A percentile compares a stretch with the other conserved stretches of the same genome.
Evolutionary conservation across 208 protist genomes (phyloP).

Genomic region (Crithidia sp.): DNA sequence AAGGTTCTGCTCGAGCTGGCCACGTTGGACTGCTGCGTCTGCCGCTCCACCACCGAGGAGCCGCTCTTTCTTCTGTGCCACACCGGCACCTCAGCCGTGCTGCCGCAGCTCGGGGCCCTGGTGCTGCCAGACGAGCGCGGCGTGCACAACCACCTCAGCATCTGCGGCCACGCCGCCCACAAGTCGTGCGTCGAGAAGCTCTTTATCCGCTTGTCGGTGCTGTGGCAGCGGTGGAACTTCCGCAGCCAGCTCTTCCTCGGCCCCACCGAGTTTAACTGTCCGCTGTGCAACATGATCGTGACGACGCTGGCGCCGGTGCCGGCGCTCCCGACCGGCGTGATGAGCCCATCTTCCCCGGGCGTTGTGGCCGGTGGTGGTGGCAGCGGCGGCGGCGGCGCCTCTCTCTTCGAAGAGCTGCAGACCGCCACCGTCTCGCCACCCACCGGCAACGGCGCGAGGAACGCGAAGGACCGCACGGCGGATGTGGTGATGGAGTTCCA

Average conservation of each 20-base stretch:
- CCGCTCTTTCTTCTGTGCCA: conserved; percentile 67
- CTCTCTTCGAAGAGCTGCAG: conserved; percentile 55
- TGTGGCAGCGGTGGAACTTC: conserved; percentile 46
- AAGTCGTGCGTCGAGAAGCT: conserved; percentile 62
- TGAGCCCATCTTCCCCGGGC: background rate
- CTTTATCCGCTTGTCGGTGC: conserved; percentile 46
- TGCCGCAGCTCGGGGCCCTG: conserved; percentile 33
- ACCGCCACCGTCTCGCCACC: conserved; percentile 14
- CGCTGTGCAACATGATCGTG: conserved; percentile 72
- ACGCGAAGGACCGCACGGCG: conserved; percentile 6
- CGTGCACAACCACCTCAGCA: conserved; percentile 56
- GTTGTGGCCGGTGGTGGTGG: background rate
- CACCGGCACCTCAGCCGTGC: conserved; percentile 52
- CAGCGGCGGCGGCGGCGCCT: background rate
- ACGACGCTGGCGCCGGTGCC: conserved; percentile 67
- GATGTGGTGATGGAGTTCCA: conserved; percentile 35
- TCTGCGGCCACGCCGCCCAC: conserved; percentile 78
- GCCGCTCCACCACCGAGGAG: conserved; percentile 41
- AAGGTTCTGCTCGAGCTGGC: conserved; percentile 57
- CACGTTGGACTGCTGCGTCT: conserved; percentile 76
- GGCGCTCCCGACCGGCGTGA: conserved; percentile 21
- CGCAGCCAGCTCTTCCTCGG: conserved; percentile 44
- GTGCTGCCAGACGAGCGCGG: conserved; percentile 30
- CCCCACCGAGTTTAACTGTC: conserved; percentile 67
- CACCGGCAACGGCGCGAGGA: background rate